Conservation (phyloP, 2,329 filamentous ascomycete genomes). For the Sclerotiophoma versabilis region DNA sequence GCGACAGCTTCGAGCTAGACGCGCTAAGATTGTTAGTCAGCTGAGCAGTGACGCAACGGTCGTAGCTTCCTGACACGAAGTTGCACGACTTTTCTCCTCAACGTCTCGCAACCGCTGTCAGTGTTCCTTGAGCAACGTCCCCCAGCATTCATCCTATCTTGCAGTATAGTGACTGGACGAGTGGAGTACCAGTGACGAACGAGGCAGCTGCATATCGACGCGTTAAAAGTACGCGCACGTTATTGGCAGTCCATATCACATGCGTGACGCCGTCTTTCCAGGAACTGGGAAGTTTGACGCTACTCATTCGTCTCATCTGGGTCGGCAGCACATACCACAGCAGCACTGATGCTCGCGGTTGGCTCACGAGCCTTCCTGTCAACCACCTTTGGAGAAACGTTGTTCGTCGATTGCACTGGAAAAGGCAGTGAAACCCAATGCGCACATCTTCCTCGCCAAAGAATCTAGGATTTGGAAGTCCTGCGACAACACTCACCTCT, state of each 20-base stretch:
- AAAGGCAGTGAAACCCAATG: neutral
- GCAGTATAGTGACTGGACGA: neutral
- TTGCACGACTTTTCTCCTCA: slow-evolving; percentile 9
- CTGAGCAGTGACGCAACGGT: slow-evolving; percentile 26
- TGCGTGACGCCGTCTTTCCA: neutral
- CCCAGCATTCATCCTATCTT: slow-evolving; percentile 5
- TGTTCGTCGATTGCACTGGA: too few relatives aligned
- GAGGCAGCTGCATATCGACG: neutral
- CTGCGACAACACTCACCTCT: neutral
- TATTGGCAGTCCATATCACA: neutral
- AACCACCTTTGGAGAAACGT: too few relatives aligned
- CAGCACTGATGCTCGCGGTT: neutral
- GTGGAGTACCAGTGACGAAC: neutral
- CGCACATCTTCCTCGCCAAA: neutral
- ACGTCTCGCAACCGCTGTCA: slow-evolving; percentile 21
- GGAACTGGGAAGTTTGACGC: neutral
- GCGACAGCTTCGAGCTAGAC: slow-evolving; percentile 4
- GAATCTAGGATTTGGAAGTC: neutral
- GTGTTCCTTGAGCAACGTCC: slow-evolving; percentile 27
- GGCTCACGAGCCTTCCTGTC: neutral
- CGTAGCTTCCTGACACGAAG: neutral
- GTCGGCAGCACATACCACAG: neutral
- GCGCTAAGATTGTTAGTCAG: slow-evolving; percentile 26
- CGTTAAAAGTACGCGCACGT: neutral
- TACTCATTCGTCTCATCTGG: too few relatives aligned